These are phyloP conservation scores for Rhizopus delemar DNA, from an alignment of 371 early-diverging fungal genomes.

Conservation along the genomic window DNA sequence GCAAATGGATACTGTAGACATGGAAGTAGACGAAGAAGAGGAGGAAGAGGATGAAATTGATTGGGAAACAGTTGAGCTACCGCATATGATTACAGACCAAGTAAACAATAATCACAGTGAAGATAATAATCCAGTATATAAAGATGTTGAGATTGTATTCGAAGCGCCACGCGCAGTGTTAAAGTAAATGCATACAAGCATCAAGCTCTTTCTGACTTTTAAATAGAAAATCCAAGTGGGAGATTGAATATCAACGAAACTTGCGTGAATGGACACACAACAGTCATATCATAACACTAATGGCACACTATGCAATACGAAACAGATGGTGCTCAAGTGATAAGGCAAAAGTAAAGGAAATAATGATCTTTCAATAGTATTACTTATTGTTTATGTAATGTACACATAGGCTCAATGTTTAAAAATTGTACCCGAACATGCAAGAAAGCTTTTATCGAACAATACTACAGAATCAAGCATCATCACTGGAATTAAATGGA, in stretches of 20 bases:
- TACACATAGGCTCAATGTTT: constrained; percentile 27
- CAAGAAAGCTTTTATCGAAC: constrained; percentile 17
- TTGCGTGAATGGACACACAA: constrained; percentile 46
- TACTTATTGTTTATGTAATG: neutral
- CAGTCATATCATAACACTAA: constrained; percentile 34
- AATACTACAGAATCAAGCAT: constrained; percentile 19
- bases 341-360: constrained; percentile 31
- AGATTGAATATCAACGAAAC: constrained; percentile 33
- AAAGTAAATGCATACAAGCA: constrained; percentile 26
- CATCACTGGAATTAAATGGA: constrained; percentile 37
- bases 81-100: neutral
- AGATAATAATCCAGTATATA: constrained; percentile 16
- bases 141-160: constrained; percentile 46
- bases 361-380: neutral
- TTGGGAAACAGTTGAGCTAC: constrained; percentile 1
- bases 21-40: neutral
- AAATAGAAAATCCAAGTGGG: constrained; percentile 34
- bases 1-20: too few relatives aligned
- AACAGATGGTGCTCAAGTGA: constrained; percentile 42
- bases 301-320: constrained; percentile 42
- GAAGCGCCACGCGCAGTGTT: constrained; percentile 31
- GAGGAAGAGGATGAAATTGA: neutral
- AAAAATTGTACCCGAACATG: constrained; percentile 37
- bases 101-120: neutral
- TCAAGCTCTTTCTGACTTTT: neutral